Conservation (phyloP, 176 grass and related monocot genomes). For the Avena sativa region DNA sequence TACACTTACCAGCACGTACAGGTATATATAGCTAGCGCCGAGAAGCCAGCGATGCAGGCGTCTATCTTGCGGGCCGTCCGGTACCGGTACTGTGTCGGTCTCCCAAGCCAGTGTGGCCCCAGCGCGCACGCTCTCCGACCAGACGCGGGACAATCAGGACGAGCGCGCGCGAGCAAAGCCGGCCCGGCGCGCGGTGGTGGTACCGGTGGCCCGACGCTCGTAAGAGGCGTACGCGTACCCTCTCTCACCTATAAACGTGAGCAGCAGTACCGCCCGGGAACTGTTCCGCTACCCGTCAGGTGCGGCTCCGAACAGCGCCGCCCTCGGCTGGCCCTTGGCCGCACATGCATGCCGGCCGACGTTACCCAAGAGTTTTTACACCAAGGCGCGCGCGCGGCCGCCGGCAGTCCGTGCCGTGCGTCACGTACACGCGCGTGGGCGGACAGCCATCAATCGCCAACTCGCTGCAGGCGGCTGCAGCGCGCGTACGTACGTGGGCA, state of each 20-base stretch:
- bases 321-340: not conserved
- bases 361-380: not conserved
- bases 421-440: not conserved
- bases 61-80: not conserved
- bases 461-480: not conserved
- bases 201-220: not conserved
- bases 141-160: not conserved
- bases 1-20: too few species aligned
- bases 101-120: not conserved
- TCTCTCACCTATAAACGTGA: too few species aligned
- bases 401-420: not conserved
- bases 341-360: not conserved
- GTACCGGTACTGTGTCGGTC: not conserved
- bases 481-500: not conserved
- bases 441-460: not conserved
- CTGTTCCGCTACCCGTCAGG: conserved; percentile 23
- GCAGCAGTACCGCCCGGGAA: not conserved
- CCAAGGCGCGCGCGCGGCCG: not conserved
- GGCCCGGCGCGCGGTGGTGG: not conserved
- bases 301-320: not conserved
- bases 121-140: conserved; percentile 14
- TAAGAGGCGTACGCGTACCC: too few species aligned
- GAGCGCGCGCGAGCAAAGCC: not conserved
- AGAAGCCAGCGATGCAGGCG: not conserved
- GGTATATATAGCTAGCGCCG: too few species aligned